Evolutionary conservation across 2,329 filamentous ascomycete genomes (phyloP), one percentile per base, ranked within the genome.

Genomic region (Hortaea werneckii): DNA sequence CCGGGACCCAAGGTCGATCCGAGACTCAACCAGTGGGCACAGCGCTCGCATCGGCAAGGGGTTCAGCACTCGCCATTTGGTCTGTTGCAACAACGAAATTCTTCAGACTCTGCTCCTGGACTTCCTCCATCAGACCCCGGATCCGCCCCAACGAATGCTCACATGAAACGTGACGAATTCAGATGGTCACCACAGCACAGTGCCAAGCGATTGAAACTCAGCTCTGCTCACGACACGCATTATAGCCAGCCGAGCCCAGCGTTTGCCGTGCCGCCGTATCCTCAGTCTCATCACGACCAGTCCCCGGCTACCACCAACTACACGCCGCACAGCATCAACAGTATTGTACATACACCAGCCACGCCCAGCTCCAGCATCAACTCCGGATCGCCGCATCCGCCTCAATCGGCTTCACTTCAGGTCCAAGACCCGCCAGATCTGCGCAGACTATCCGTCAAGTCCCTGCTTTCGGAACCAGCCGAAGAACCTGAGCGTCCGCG

Each of bases 371-470:
- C 65, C 42, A 60, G 56, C 42, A 48, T 52, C 40, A 46, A 52
- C 29, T 58, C 58, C 7, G 52, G 45, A 38, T 61, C 60, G 7
- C 58, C 60, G 12, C 56, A 54, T 32, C 52, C 54, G 13, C 40
- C 42, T 3, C 45, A 54, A 27, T 37, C 50, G 1, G 37, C 48
- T 5, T 26, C 50, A 3, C 43, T 53, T 12, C 38, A 49, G n/a
- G 45, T 55, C 4, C 63, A 67, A 40, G 59, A 65, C 11, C 60
- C 67, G 41, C 58, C 68, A 28, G 71, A 75, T 46, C 54, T 74
- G 28, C 71, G 73, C 8, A 66, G 78, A 11, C 67, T 85, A 20
- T 83, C 81, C 6, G 80, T 86, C 29, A 78, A 77, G 54, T 84
- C 80, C 9, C 64, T 86, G 6, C 65, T 86, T 5, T 75, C 75